phyloP scores from a whole-genome alignment of 768 basidiomycete genomes.

The Exsudoporus frostii region DNA sequence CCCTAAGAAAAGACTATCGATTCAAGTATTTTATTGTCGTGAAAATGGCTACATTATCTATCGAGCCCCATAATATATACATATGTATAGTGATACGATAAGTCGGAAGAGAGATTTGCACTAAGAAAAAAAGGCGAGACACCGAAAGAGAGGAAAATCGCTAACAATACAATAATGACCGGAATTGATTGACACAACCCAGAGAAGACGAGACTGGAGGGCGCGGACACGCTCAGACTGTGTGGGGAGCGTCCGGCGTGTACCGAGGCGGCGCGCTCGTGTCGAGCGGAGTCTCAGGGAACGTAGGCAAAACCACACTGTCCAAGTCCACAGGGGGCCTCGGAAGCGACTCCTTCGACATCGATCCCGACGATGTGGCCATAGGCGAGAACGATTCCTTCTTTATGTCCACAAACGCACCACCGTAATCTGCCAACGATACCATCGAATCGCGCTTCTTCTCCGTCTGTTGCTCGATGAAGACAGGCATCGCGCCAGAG shows the following conservation, averaged over 20 bases:
- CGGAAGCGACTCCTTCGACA: conserved; percentile 28
- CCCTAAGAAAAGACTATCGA: neutral
- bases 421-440: conserved; percentile 43
- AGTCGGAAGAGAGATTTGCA: neutral
- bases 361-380: conserved; percentile 17
- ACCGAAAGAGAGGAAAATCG: neutral
- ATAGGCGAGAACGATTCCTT: conserved; percentile 21
- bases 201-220: too few species aligned
- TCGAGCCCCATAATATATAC: conserved; percentile 18
- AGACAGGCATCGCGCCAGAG: conserved; percentile 37
- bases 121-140: neutral
- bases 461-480: conserved; percentile 43
- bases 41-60: conserved; percentile 28
- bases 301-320: conserved; percentile 10
- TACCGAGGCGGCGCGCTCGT: conserved; percentile 22
- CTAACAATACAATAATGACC: conserved; percentile 30
- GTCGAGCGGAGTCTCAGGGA: conserved; percentile 18
- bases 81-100: conserved; percentile 21
- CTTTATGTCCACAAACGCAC: conserved; percentile 29
- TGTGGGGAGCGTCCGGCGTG: conserved; percentile 12
- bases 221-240: conserved; percentile 6
- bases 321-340: conserved; percentile 18
- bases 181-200: neutral
- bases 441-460: conserved; percentile 47
- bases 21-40: neutral